Evolutionary conservation across 129 eudicot genomes (phyloP).

Genomic region (Arctium lappa): DNA sequence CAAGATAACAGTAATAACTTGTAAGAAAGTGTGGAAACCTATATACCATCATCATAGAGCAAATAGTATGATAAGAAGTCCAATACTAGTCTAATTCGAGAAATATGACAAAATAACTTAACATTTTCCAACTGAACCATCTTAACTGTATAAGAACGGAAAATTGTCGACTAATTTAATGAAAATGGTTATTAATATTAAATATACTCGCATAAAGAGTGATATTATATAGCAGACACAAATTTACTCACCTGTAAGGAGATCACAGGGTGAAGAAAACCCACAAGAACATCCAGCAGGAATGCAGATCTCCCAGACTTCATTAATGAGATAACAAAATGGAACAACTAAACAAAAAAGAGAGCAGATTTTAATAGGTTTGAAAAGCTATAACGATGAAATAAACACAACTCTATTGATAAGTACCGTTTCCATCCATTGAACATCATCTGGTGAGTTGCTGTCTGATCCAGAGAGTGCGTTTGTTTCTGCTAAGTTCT

Average conservation of each 20-base stretch:
- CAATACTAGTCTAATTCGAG: too few species aligned
- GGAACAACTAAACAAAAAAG: slow-evolving; percentile 62
- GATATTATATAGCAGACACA: background rate
- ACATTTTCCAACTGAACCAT: too few species aligned
- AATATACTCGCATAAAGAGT: too few species aligned
- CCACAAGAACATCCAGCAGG: slow-evolving; percentile 83
- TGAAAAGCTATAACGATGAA: background rate
- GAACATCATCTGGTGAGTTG: slow-evolving; percentile 71
- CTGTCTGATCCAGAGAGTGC: slow-evolving; percentile 46
- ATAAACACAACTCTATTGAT: background rate
- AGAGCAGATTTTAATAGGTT: background rate
- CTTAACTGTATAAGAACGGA: too few species aligned
- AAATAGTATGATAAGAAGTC: too few species aligned
- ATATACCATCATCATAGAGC: slow-evolving; percentile 4
- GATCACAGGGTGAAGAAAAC: slow-evolving; percentile 84
- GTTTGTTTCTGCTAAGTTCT: slow-evolving; percentile 37
- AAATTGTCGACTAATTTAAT: background rate
- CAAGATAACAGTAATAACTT: background rate
- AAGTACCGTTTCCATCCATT: slow-evolving; percentile 97
- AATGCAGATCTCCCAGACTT: slow-evolving; percentile 90
- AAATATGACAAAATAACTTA: too few species aligned
- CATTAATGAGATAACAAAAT: slow-evolving; percentile 75
- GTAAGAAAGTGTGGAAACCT: background rate
- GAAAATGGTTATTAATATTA: background rate
- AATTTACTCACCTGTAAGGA: slow-evolving; percentile 77